Evolutionary conservation across 768 basidiomycete species (phyloP), one percentile per base, ranked within the genome.

Genomic region (Pholiota conissans): DNA sequence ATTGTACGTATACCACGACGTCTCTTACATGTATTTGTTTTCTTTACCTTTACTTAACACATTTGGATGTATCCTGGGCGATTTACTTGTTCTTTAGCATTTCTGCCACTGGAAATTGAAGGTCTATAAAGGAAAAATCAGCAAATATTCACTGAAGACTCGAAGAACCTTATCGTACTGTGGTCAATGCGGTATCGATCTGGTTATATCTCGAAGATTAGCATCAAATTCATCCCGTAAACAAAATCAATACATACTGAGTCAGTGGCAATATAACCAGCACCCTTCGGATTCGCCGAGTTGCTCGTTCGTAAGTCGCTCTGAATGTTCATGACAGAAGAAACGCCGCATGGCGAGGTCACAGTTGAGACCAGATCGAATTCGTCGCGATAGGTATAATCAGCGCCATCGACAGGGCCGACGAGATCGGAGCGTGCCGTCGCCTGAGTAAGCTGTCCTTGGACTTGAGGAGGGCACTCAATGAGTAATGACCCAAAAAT

Each of bases 301-400:
- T 67, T 67, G 59, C 60, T 66, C 30, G 60, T 59, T 14, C 64
- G 61, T 30, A 69, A 61, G 35, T 66, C 64, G 27, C 64, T 63
- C 28, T 64, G 57, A 46, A 66, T 60, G 56, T 65, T 67, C 18
- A 69, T 52, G 11, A 69, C 64, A 8, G 64, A 56, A 40, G 50
- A 55, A 26, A 58, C 61, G n/a, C 66, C 66, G 58, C 68, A 69
- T 22, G 65, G 67, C 28, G 59, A 58, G 11, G 50, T 24, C 16
- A 65, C 66, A 11, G 65, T 67, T 39, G 63, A 61, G 29, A 62
- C 64, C 18, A 69, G 63, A 35, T 69, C 68, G 54, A 67, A 69
- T 4, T 24, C 53, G 50, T 69, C 67, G 40, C 64, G 62, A 40
- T 67, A 69, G 52, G 61, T 61, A 55, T 67, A 69, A 30, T 64